Base-by-base conservation (phyloP, 2,329 filamentous ascomycete species). In the Cryphonectria carpinicola region DNA sequence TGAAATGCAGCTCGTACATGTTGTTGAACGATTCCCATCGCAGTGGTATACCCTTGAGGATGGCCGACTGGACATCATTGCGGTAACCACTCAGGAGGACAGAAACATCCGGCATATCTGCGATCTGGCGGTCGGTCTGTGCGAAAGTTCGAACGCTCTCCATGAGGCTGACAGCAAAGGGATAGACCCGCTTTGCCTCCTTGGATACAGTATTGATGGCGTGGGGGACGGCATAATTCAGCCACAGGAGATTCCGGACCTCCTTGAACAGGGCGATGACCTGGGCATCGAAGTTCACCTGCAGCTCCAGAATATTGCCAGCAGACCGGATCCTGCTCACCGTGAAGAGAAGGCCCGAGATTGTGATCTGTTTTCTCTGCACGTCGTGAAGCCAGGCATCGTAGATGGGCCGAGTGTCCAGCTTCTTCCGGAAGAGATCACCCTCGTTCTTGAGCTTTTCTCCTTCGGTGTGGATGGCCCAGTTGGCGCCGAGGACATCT, bases 261-360 rank as follows among this genome's bases (percentile, higher is more conserved):
- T 99, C 96, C 79, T 99, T 99, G 87, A 99, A 99, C 13, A 99
- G 85, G 0, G 95, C 95, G 78, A 99, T 99, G 70, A 98, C 93
- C 79, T 99, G 96, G 17, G 93, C 91, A 78, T 99, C 95, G 76
- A 99, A 99, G 81, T 98, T 99, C 79, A 99, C 95, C 17, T 88
- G 89, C 37, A 99, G 86, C 80, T 98, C 95, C 43, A 98, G 84
- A 19, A 90, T 89, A 77, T 97, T 96, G 71, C 95, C 95, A 19
- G 93, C 92, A n/a, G 95, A 93, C 74, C 96, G 90, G 75, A 97
- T 94, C 75, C 93, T 93, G 74, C 87, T 89, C 76, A 99, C 95
- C 71, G 93, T 92, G 81, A 99, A 99, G 0, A 99, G 87, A 13
- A 95, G 92, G 22, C 96, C 96, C 65, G 94, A 91, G 70, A 99